Percentiles rank a stretch among this genome's conserved stretches.
phyloP scores from a whole-genome alignment of 169 alveolate genomes.

The Plasmodium vivax region DNA sequence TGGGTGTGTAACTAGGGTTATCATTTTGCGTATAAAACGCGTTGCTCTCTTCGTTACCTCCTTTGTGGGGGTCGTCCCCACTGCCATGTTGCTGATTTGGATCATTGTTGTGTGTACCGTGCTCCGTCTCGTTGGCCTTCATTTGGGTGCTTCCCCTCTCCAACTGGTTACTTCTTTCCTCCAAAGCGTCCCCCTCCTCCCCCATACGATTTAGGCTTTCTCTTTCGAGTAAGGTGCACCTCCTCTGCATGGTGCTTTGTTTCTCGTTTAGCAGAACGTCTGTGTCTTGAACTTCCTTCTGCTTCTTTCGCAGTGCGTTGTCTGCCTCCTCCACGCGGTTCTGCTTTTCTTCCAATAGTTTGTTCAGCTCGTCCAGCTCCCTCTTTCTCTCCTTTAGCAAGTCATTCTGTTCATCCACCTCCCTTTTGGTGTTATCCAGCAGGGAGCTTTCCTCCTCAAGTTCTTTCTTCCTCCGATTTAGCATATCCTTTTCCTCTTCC shows the following conservation, averaged over 20 bases:
- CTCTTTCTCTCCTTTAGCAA: background rate
- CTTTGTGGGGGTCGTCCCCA: background rate
- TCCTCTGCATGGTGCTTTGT: background rate
- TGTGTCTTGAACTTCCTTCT: background rate
- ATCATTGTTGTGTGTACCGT: background rate
- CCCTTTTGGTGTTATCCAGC: constrained; percentile 5
- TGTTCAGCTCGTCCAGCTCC: background rate
- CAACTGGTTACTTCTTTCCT: background rate
- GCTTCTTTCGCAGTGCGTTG: background rate
- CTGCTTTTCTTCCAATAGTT: background rate
- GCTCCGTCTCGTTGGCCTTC: background rate
- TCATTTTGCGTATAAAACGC: background rate
- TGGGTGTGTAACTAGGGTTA: background rate
- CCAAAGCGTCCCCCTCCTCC: background rate
- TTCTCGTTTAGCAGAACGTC: background rate
- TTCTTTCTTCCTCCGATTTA: constrained; percentile 20
- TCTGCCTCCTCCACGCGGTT: background rate
- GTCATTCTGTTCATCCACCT: constrained; percentile 2
- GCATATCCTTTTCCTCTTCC: background rate
- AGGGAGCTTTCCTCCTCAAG: constrained; percentile 1
- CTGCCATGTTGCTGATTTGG: background rate
- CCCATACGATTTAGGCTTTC: background rate
- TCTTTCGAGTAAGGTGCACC: background rate
- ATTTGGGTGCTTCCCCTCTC: background rate
- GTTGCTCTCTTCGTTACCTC: background rate